These are phyloP conservation scores for Uncinocarpus reesii DNA, from an alignment of 2,329 filamentous ascomycete species.

Conservation along the genomic window DNA sequence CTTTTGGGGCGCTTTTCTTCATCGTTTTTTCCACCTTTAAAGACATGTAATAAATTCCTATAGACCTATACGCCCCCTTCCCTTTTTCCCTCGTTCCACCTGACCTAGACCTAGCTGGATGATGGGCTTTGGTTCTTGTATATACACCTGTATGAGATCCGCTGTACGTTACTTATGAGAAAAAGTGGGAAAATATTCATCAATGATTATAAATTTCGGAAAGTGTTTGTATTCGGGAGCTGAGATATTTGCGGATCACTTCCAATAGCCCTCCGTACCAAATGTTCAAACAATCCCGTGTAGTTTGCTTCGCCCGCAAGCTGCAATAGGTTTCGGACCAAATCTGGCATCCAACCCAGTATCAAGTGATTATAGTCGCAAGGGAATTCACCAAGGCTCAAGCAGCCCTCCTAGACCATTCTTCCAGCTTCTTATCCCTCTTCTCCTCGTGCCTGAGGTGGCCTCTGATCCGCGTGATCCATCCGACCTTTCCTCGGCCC, in stretches of 20 bases:
- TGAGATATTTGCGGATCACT: no score
- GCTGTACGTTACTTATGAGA: constrained; percentile 6
- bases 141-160: not conserved
- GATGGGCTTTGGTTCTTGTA: not conserved
- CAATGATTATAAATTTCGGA: not conserved
- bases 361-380: no score
- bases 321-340: no score
- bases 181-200: not conserved
- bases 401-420: no score
- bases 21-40: not conserved
- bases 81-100: not conserved
- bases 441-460: constrained; percentile 5
- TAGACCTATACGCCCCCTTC: not conserved
- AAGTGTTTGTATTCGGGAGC: no score
- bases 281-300: no score
- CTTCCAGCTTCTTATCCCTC: not conserved
- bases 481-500: constrained; percentile 6
- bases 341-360: no score
- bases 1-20: not conserved
- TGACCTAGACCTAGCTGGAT: not conserved
- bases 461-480: constrained; percentile 8
- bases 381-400: no score
- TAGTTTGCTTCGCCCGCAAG: no score
- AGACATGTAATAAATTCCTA: constrained; percentile 1
- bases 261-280: no score